A percentile compares a stretch with the other conserved stretches of the same genome.
Conservation (phyloP, 2,329 filamentous ascomycete genomes). For the Cucurbitaria berberidis region DNA sequence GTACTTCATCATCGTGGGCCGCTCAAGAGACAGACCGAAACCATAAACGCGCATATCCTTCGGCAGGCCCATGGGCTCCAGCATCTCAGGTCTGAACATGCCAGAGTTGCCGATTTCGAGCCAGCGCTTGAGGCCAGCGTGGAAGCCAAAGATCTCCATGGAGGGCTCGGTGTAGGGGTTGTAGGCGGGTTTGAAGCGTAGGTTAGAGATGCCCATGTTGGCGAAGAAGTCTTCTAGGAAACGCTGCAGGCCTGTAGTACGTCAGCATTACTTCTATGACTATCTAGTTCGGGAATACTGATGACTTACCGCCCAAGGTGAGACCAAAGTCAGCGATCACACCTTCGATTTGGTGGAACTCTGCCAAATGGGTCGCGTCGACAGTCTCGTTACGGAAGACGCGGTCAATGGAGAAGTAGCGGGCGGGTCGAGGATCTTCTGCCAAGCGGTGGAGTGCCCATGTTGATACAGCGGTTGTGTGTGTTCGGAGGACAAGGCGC, state of each 20-base stretch:
- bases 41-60: constrained; percentile 93
- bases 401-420: constrained; percentile 97
- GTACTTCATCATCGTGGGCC: constrained; percentile 97
- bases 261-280: not conserved
- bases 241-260: constrained; percentile 68
- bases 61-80: constrained; percentile 91
- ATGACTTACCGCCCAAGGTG: constrained; percentile 74
- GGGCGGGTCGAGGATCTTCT: constrained; percentile 80
- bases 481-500: constrained; percentile 88
- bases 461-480: constrained; percentile 91
- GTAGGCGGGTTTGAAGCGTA: constrained; percentile 97
- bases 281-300: not conserved
- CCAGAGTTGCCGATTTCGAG: constrained; percentile 98
- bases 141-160: constrained; percentile 98
- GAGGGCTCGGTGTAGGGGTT: constrained; percentile 78
- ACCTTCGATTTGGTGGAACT: constrained; percentile 98
- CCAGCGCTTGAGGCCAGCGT: constrained; percentile 68
- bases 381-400: constrained; percentile 98
- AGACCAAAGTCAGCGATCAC: constrained; percentile 97
- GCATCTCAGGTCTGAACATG: constrained; percentile 98
- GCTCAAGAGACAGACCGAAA: constrained; percentile 88
- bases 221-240: constrained; percentile 96
- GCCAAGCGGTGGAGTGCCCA: constrained; percentile 92
- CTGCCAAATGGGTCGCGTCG: constrained; percentile 93
- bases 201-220: constrained; percentile 87